Base-by-base conservation (phyloP, 495 filamentous ascomycete genomes). In the Daldinia loculata region DNA sequence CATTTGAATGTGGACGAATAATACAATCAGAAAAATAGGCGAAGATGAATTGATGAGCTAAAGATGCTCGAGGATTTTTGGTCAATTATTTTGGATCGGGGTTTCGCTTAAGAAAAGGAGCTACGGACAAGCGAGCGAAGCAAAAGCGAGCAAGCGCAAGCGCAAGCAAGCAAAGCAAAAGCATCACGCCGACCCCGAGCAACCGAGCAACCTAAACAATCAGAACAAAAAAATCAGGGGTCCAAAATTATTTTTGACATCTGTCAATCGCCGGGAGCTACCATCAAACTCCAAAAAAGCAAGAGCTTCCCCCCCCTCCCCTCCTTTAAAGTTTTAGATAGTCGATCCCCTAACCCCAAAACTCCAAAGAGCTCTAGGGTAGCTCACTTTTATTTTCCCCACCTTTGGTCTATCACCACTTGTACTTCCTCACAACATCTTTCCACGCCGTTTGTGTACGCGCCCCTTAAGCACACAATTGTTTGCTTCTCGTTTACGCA, bases 51-150 rank as follows among this genome's bases (percentile, higher is more conserved):
- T 29, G 48, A 32, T 39, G 41, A 51, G 57, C 3, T 8, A 34
- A 17, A 56, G 51, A 52, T 63, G 22, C 36, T 30, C 48, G 43
- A 45, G 59, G 56, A 61, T 7, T 53, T 73, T 71, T 60, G 65
- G 65, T 57, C 63, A 72, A 63, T 74, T 75, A 66, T n/a, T n/a
- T 53, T 53, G 50, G 12, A 24, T 75, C 67, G 58, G 67, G 67
- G 67, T 61, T 70, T 69, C 70, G 67, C 63, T 75, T 75, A 65
- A 52, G 50, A 61, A 56, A 57, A 29, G n/a, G 58, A 70, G 67
- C 69, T 71, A 66, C 30, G 59, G 61, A 69, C 71, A 76, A 79
- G 76, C 74, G 74, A 75, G 66, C 36, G 19, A 41, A 34, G 32
- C 36, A 63, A 51, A 61, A 67, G 43, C 63, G 32, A 67, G 56